Evolutionary conservation across 2,329 filamentous ascomycete species (phyloP).

Genomic region (Xylaria multiplex): DNA sequence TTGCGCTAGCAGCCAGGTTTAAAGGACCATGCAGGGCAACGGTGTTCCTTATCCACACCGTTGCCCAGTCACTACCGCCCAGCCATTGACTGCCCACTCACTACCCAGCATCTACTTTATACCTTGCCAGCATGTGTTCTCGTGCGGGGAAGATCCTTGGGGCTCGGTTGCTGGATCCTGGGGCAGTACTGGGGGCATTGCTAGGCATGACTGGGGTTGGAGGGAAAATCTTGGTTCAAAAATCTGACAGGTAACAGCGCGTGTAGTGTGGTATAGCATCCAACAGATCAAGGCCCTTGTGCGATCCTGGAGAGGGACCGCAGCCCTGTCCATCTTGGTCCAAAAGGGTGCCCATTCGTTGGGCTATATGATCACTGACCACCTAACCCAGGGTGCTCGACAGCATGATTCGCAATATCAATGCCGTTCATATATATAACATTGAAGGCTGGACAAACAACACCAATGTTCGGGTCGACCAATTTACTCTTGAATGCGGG

Average conservation of each 20-base stretch:
- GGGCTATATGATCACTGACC: constrained; percentile 13
- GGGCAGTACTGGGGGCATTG: too few relatives aligned
- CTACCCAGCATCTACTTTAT: background rate
- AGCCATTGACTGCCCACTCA: background rate
- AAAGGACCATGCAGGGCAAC: constrained; percentile 33
- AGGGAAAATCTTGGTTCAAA: constrained; percentile 20
- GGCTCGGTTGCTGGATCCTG: background rate
- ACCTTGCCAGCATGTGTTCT: constrained; percentile 28
- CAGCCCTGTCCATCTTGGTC: constrained; percentile 14
- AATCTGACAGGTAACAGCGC: constrained; percentile 30
- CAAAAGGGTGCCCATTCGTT: constrained; percentile 19
- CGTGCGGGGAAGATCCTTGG: constrained; percentile 39
- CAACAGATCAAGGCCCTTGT: background rate
- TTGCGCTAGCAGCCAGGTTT: background rate
- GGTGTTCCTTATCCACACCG: background rate
- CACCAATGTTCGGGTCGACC: background rate
- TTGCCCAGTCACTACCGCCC: too few relatives aligned
- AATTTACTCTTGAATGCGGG: constrained; percentile 28
- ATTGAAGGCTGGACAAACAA: background rate
- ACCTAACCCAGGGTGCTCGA: background rate
- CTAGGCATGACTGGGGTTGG: background rate
- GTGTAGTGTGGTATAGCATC: background rate
- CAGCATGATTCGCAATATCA: constrained; percentile 5
- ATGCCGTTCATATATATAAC: constrained; percentile 6
- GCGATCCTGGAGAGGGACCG: constrained; percentile 2